Evolutionary conservation across 2,329 filamentous ascomycete species (phyloP).

Genomic region (Biscogniauxia sp.): DNA sequence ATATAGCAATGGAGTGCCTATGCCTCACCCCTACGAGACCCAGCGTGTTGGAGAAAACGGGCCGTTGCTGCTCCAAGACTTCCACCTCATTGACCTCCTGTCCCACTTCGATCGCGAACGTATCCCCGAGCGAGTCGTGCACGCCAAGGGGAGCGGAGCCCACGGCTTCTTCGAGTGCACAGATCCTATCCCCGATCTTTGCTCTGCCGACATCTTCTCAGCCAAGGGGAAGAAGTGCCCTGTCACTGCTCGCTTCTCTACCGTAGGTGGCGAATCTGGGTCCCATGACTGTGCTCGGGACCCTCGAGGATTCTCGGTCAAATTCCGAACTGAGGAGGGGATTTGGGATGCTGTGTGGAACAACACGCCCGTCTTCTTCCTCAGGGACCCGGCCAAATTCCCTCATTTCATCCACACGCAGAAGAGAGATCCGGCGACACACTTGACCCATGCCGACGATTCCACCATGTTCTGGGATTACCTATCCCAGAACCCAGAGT

Average conservation of each 20-base stretch:
- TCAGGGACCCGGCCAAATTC: constrained; percentile 72
- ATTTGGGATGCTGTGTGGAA: constrained; percentile 72
- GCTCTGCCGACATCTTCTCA: constrained; percentile 47
- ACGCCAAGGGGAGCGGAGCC: constrained; percentile 22
- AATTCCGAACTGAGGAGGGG: constrained; percentile 72
- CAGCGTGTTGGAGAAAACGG: constrained; percentile 7
- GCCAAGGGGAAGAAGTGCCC: constrained; percentile 68
- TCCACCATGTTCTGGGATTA: constrained; percentile 68
- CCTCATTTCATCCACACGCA: constrained; percentile 73
- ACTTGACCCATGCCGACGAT: constrained; percentile 50
- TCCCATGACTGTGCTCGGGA: constrained; percentile 48
- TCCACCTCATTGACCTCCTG: constrained; percentile 23
- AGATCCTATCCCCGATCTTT: constrained; percentile 49
- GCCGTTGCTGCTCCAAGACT: constrained; percentile 9
- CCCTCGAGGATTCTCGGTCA: constrained; percentile 69
- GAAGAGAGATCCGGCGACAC: constrained; percentile 69
- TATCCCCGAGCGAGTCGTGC: constrained; percentile 15
- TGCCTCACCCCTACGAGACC: constrained; percentile 16
- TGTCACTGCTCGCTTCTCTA: constrained; percentile 68
- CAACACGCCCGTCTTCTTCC: constrained; percentile 73
- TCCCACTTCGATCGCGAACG: constrained; percentile 21
- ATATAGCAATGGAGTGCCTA: constrained; percentile 19
- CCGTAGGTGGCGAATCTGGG: constrained; percentile 71
- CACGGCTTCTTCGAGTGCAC: constrained; percentile 39
- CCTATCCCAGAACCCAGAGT: constrained; percentile 60